Conservation (phyloP, 1,284 basidiomycete genomes). For the Rhodotorula sp. region DNA sequence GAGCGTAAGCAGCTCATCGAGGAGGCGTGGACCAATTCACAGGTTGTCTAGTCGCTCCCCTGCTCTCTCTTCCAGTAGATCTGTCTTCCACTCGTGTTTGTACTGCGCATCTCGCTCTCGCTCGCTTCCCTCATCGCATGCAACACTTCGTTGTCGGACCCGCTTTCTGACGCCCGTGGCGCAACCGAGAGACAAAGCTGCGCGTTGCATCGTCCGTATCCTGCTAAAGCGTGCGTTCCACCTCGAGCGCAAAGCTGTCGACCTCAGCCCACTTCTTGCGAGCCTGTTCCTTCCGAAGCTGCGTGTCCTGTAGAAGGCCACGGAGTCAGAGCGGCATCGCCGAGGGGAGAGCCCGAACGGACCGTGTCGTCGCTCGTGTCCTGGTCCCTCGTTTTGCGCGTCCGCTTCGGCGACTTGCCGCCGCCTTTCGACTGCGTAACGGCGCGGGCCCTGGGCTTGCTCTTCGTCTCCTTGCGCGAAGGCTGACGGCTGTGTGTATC, state of each 20-base stretch:
- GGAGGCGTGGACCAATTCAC: slow-evolving; percentile 37
- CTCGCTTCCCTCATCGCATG: background rate
- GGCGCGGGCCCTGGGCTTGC: background rate
- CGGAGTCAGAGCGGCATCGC: too few relatives aligned
- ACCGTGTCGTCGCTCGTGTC: background rate
- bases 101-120: background rate
- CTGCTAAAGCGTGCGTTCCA: slow-evolving; percentile 9
- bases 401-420: too few relatives aligned
- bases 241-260: slow-evolving; percentile 21
- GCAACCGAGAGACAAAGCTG: background rate
- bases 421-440: background rate
- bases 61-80: background rate
- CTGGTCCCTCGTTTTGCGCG: background rate
- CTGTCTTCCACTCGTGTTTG: background rate
- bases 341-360: background rate
- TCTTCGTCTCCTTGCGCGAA: background rate
- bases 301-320: background rate
- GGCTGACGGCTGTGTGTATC: too few relatives aligned
- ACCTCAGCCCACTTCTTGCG: slow-evolving; percentile 23
- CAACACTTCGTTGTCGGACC: background rate
- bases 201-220: background rate
- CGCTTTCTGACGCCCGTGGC: background rate
- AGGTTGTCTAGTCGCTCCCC: slow-evolving; percentile 13
- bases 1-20: slow-evolving; percentile 59
- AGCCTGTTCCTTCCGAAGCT: background rate